Conservation (phyloP, 2,329 filamentous ascomycete genomes). For the Coniochaeta sp. region DNA sequence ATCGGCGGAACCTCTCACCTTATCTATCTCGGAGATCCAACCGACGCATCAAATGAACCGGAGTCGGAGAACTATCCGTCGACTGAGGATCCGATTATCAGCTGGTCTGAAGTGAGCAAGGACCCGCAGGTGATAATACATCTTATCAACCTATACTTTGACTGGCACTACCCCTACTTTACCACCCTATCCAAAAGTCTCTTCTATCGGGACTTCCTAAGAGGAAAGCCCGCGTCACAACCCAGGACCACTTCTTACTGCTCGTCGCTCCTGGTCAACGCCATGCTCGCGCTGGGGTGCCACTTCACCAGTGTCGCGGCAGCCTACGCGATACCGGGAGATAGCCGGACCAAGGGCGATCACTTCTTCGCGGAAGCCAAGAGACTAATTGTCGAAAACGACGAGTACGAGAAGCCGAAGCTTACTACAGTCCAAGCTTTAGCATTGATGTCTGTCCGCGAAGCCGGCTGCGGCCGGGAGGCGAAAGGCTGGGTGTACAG, state of each 20-base stretch:
- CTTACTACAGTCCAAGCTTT: constrained; percentile 89
- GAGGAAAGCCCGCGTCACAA: constrained; percentile 51
- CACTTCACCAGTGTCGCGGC: constrained; percentile 78
- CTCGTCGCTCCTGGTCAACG: constrained; percentile 83
- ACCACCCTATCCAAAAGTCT: constrained; percentile 79
- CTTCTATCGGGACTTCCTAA: constrained; percentile 79
- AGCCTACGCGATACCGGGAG: constrained; percentile 62
- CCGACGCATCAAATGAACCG: constrained; percentile 29
- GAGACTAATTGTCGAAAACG: constrained; percentile 78
- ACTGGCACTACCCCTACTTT: constrained; percentile 96
- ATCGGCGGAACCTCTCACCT: constrained; percentile 92
- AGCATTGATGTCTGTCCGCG: constrained; percentile 90
- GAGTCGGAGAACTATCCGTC: constrained; percentile 37
- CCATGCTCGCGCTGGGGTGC: constrained; percentile 86
- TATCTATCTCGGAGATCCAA: constrained; percentile 62
- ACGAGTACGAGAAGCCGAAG: constrained; percentile 84
- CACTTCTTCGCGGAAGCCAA: constrained; percentile 96
- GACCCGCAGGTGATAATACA: constrained; percentile 75
- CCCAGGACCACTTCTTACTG: constrained; percentile 64
- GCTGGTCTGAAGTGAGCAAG: constrained; percentile 81
- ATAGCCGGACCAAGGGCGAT: constrained; percentile 82
- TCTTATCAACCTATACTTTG: constrained; percentile 95
- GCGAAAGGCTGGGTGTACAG: constrained; percentile 98
- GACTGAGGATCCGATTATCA: constrained; percentile 64
- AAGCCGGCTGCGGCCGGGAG: constrained; percentile 89